Evolutionary conservation across 441 rosid genomes (phyloP).

Genomic region (Croton laevigatus): DNA sequence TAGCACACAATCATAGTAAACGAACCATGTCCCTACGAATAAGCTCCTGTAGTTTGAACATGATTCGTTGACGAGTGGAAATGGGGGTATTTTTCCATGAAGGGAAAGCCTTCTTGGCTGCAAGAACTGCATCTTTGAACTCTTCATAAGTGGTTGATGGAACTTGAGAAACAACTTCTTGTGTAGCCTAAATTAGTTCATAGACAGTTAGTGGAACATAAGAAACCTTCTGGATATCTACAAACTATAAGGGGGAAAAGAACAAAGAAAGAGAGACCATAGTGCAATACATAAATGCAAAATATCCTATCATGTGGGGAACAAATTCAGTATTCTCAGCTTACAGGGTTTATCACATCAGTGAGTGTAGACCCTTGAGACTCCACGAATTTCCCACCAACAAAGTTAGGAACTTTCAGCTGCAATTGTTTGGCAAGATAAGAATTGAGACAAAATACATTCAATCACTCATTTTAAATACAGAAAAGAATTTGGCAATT

Average conservation of each 20-base stretch:
- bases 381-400: slow-evolving; percentile 54
- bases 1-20: slow-evolving; percentile 3
- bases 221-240: neutral
- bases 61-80: slow-evolving; percentile 50
- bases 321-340: slow-evolving; percentile 18
- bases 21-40: slow-evolving; percentile 54
- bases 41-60: slow-evolving; percentile 63
- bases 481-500: neutral
- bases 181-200: slow-evolving; percentile 43
- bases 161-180: slow-evolving; percentile 55
- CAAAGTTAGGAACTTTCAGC: slow-evolving; percentile 48
- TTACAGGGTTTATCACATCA: slow-evolving; percentile 64
- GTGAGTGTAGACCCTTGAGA: slow-evolving; percentile 37
- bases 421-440: slow-evolving; percentile 10
- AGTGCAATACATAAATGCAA: neutral
- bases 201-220: neutral
- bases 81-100: slow-evolving; percentile 53
- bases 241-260: too few species aligned
- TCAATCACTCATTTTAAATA: neutral
- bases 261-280: neutral
- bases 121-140: slow-evolving; percentile 54
- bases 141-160: slow-evolving; percentile 53
- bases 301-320: neutral
- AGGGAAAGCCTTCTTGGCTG: slow-evolving; percentile 57
- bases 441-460: slow-evolving; percentile 10